phyloP scores from a whole-genome alignment of 306 rosid genomes.

The Abrus precatorius region DNA sequence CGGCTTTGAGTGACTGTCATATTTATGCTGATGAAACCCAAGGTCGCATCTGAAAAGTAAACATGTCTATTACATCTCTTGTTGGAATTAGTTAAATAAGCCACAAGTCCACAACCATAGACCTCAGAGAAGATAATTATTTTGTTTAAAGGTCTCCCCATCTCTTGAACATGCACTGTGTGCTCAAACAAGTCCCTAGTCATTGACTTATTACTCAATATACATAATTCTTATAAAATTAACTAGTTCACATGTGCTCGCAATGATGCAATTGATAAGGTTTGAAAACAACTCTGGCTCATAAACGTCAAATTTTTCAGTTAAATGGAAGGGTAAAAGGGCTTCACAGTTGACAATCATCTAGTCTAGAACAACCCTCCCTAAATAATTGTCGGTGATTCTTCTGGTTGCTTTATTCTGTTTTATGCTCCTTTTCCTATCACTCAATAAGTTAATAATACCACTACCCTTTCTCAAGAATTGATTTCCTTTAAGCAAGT shows the following conservation, averaged over 20 bases:
- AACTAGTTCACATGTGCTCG: constrained; percentile 40
- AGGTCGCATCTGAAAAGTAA: background rate
- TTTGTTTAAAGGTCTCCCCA: background rate
- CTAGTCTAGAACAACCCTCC: background rate
- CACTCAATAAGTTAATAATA: background rate
- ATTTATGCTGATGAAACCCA: background rate
- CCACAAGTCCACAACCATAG: background rate
- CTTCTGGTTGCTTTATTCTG: background rate
- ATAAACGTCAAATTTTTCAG: background rate
- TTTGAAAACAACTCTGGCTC: background rate
- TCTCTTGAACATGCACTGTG: background rate
- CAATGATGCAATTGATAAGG: constrained; percentile 41
- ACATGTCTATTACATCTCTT: background rate
- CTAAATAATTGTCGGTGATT: constrained; percentile 7
- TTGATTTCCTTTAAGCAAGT: background rate
- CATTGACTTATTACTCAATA: background rate
- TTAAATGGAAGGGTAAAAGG: background rate
- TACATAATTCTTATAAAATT: background rate
- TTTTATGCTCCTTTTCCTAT: background rate
- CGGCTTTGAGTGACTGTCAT: background rate
- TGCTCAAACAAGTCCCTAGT: background rate
- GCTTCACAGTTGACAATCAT: background rate
- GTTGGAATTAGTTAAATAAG: background rate
- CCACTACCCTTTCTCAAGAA: constrained; percentile 4
- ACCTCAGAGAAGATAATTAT: background rate